Evolutionary conservation across 805 yeast species (phyloP).

Genomic region (Schizosaccharomyces cryophilus): DNA sequence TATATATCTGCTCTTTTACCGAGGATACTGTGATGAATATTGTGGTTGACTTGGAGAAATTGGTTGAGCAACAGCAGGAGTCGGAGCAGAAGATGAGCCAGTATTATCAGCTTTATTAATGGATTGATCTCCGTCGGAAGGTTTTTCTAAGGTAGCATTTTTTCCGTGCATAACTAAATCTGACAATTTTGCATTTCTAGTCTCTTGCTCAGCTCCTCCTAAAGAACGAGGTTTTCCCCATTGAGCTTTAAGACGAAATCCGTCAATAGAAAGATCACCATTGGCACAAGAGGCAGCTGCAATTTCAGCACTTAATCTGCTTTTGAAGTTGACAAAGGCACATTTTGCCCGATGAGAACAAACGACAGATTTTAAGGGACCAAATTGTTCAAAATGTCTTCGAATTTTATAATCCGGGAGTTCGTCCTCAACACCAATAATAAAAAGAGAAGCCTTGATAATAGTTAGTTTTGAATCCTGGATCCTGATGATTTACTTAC

Average conservation of each 20-base stretch:
- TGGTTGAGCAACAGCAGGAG: neutral
- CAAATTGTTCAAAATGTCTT: constrained; percentile 24
- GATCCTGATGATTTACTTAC: constrained; percentile 8
- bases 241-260: constrained; percentile 9
- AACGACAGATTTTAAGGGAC: constrained; percentile 24
- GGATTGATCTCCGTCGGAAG: neutral
- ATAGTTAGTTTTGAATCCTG: neutral
- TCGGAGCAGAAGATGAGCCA: neutral
- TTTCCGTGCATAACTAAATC: neutral
- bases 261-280: constrained; percentile 6
- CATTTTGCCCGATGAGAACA: constrained; percentile 35
- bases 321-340: constrained; percentile 35
- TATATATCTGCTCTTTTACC: neutral
- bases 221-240: constrained; percentile 11
- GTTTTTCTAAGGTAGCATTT: neutral
- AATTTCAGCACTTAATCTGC: constrained; percentile 28
- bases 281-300: constrained; percentile 11
- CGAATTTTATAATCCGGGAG: constrained; percentile 38
- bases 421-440: constrained; percentile 48
- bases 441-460: constrained; percentile 26
- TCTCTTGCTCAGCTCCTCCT: constrained; percentile 5
- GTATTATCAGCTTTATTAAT: neutral
- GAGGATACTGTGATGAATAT: neutral
- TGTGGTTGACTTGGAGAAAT: neutral
- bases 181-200: neutral